Base-by-base conservation (phyloP, 2,329 filamentous ascomycete genomes). In the Colletotrichum higginsianum region DNA sequence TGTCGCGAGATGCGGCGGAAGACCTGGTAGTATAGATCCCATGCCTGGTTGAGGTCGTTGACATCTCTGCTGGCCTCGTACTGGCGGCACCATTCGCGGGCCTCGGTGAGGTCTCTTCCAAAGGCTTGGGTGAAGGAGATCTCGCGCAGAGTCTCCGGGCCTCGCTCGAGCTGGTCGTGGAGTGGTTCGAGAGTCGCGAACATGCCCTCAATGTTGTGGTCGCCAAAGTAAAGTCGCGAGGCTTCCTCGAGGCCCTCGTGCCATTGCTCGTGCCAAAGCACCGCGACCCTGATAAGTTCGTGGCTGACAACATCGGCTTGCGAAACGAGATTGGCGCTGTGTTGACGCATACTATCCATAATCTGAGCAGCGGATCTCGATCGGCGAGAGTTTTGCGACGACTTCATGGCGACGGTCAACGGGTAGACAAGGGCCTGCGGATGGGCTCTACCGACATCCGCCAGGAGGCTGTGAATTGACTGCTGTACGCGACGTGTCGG, bases 231-330 rank as follows among this genome's bases (percentile, higher is more conserved):
- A 21, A 99, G 86, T 64, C 96, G 90, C 42, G 95, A 98, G 1
- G 96, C 97, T 84, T 99, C 97, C 82, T 99, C 96, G 18, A 99
- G 87, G 38, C 94, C 97, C 82, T 99, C 97, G 76, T 99, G 96
- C 96, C 96, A 99, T 75, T 97, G 93, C 79, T 99, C 96, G 79
- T 99, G 96, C 97, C 97, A 99, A 30, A 99, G 83, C 2, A 99
- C 96, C 18, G 96, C 96, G 71, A 99, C 97, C 62, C 96, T 92
- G 78, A 99, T 98, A 67, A 99, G 90, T 80, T 99, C 97, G 78
- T 96, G 93, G 80, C 96, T 98, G 75, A 99, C 95, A 57, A 95
- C 88, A 79, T 98, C 96, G 46, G 96, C 96, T 82, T 99, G 96
- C 75, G 98, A 94, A 11, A 99, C 96, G 46, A 99, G 88, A 76